Base-by-base conservation (phyloP, 805 yeast genomes). In the Schwanniomyces vanrijiae region DNA sequence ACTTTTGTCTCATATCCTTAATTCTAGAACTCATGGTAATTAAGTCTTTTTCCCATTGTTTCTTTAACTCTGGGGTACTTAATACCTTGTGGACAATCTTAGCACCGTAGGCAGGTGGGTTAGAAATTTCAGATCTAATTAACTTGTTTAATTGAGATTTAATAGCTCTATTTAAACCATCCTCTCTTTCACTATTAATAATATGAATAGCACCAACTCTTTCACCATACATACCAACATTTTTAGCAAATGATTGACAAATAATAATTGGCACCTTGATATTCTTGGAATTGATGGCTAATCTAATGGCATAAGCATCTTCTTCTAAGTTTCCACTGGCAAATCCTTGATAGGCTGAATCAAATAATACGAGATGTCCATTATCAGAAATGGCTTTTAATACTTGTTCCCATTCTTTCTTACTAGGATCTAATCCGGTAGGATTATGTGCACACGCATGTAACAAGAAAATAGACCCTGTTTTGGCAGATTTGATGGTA, bases 391-490 rank as follows among this genome's bases (percentile, higher is more conserved):
- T 71, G 21, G 82, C 85, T 38, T 77, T 75, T 40, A 88, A 75
- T 44, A 94, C 84, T 59, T 75, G 57, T 40, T 66, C 66, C 99
- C 99, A 92, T 71, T 92, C 87, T 43, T 79, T 86, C 48, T 75
- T 73, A 2, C 87, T 82, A 47, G 98, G 98, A 66, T 92, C 99
- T 56, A 92, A 82, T 37, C 98, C 99, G 19, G 98, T 92, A 49
- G 99, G 98, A 68, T 92, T 92, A 71, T 92, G 99, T 28, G 98
- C 98, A 68, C 97, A 91, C 3, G 98, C 90, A 64, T 92, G 99
- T 50, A 92, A 76, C 48, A 92, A 68, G 56, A 92, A 83, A 39
- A 90, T 62, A 13, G 96, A 89, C 42, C 96, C 96, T 6, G 66
- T 64, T 45, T 86, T 85, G 10, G 97, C 95, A 18, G 64, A 47